phyloP scores from a whole-genome alignment of 306 rosid genomes.

The Cyamopsis tetragonoloba region DNA sequence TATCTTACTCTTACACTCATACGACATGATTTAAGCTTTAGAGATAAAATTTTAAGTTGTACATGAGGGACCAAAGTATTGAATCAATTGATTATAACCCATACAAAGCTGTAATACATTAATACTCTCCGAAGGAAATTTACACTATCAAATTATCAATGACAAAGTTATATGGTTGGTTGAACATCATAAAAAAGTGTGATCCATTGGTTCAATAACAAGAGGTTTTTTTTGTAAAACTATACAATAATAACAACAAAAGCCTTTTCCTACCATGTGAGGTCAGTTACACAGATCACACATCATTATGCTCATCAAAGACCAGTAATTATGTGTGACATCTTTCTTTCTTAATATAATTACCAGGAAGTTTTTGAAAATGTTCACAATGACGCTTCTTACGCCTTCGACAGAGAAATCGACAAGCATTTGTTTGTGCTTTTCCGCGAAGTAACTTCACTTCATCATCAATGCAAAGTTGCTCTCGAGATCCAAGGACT shows the following conservation, averaged over 20 bases:
- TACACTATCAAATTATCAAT: no score
- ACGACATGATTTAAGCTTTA: neutral
- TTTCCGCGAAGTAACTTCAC: conserved; percentile 75
- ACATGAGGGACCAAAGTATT: neutral
- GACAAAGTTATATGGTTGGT: neutral
- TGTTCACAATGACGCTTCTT: conserved; percentile 52
- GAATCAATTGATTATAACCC: neutral
- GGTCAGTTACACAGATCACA: no score
- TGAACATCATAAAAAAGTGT: neutral
- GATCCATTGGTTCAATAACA: neutral
- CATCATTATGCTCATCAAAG: no score
- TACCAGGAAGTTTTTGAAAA: conserved; percentile 49
- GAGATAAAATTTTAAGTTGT: neutral
- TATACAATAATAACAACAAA: conserved; percentile 1
- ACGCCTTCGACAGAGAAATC: conserved; percentile 48
- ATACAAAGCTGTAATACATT: neutral
- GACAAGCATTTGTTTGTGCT: conserved; percentile 82
- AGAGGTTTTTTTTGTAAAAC: neutral
- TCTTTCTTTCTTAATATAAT: no score
- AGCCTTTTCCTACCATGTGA: no score
- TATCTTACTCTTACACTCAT: neutral
- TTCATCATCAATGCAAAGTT: conserved; percentile 82
- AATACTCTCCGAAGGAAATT: no score
- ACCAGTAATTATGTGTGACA: no score
- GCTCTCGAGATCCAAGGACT: conserved; percentile 93